phyloP scores from a whole-genome alignment of 2,329 filamentous ascomycete species.

The Arthroderma sp. region DNA sequence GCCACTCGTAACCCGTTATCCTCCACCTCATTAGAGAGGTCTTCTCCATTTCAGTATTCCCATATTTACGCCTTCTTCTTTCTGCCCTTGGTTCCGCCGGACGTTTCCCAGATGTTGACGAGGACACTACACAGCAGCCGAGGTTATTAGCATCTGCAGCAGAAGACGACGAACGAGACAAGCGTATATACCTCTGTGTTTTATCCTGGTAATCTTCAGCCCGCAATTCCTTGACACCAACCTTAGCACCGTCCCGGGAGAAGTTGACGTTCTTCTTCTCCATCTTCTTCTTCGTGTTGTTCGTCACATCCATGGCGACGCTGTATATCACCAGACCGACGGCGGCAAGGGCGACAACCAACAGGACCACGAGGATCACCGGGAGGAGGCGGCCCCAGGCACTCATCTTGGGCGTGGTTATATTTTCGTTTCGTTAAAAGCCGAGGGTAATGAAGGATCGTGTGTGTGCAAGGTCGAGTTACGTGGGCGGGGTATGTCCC shows the following conservation, averaged over 20 bases:
- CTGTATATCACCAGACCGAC: conserved; percentile 47
- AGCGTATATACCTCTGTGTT: conserved; percentile 41
- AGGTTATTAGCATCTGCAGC: background rate
- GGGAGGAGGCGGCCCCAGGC: conserved; percentile 35
- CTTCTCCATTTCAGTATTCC: background rate
- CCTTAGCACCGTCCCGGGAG: conserved; percentile 49
- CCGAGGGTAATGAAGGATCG: background rate
- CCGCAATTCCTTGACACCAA: conserved; percentile 47
- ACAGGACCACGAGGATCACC: conserved; percentile 44
- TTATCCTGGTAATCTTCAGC: conserved; percentile 48
- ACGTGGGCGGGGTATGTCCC: background rate
- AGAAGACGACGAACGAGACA: background rate
- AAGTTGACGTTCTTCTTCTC: conserved; percentile 52
- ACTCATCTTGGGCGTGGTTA: conserved; percentile 1
- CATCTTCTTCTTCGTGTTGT: conserved; percentile 48
- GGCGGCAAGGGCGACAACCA: conserved; percentile 40
- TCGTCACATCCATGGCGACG: conserved; percentile 47
- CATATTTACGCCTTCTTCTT: background rate
- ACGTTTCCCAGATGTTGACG: conserved; percentile 38
- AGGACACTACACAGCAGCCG: conserved; percentile 27
- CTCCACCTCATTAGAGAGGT: background rate
- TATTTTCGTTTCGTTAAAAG: background rate
- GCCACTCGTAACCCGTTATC: background rate
- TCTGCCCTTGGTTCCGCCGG: background rate
- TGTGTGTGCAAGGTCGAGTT: background rate